phyloP scores from a whole-genome alignment of 2,329 filamentous ascomycete genomes.

The Dactylonectria estremocensis region DNA sequence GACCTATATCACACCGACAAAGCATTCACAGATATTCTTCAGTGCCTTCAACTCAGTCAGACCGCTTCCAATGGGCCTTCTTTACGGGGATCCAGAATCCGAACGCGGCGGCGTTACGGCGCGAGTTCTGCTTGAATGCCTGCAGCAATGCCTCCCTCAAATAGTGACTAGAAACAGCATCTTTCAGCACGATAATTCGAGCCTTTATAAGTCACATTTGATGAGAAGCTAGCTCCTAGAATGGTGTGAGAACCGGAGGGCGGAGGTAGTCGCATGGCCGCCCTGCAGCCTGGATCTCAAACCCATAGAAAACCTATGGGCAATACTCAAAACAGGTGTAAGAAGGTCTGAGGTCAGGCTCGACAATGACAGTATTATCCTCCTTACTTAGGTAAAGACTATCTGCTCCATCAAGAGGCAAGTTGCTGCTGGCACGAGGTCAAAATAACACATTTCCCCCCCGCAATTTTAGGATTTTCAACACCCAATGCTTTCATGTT shows the following conservation, averaged over 20 bases:
- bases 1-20: neutral
- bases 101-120: neutral
- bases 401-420: too few species aligned
- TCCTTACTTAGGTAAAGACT: too few species aligned
- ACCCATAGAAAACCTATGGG: conserved; percentile 23
- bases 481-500: too few species aligned
- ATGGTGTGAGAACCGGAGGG: neutral
- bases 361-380: too few species aligned
- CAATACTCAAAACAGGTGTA: too few species aligned
- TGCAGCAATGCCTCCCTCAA: neutral
- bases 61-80: neutral
- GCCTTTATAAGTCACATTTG: neutral
- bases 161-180: neutral
- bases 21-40: conserved; percentile 6
- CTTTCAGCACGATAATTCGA: conserved; percentile 3
- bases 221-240: too few species aligned
- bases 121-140: neutral
- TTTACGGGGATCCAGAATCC: conserved; percentile 2
- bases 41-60: neutral
- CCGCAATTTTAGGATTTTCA: too few species aligned
- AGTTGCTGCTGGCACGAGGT: too few species aligned
- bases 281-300: neutral
- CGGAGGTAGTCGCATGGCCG: conserved; percentile 13
- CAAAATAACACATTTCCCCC: too few species aligned
- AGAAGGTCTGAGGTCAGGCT: too few species aligned